Evolutionary conservation across 345 rosid genomes (phyloP).

Genomic region (Luvunga scandens): DNA sequence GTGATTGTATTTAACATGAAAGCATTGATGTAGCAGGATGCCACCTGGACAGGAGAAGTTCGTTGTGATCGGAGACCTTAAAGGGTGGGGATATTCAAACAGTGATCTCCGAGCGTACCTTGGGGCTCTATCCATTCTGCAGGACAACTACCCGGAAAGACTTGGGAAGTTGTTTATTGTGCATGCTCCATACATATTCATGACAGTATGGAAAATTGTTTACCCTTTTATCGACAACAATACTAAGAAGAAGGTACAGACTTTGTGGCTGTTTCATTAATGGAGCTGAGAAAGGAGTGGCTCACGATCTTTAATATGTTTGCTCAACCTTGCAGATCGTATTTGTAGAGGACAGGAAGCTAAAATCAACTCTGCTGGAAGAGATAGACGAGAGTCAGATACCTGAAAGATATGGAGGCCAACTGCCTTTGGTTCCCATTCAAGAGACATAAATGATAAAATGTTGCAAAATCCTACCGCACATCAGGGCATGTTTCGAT

Average conservation of each 20-base stretch:
- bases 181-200: slow-evolving; percentile 36
- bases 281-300: background rate
- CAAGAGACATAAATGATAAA: slow-evolving; percentile 4
- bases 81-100: slow-evolving; percentile 56
- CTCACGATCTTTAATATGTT: background rate
- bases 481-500: background rate
- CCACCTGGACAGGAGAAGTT: slow-evolving; percentile 42
- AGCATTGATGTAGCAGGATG: slow-evolving; percentile 28
- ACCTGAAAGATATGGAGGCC: slow-evolving; percentile 46
- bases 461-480: background rate
- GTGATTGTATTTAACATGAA: background rate
- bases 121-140: slow-evolving; percentile 36
- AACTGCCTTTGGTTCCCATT: slow-evolving; percentile 25
- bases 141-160: slow-evolving; percentile 55
- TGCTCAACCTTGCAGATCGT: slow-evolving; percentile 30
- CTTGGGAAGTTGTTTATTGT: slow-evolving; percentile 39
- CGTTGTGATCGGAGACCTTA: slow-evolving; percentile 40
- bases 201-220: slow-evolving; percentile 37
- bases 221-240: slow-evolving; percentile 41
- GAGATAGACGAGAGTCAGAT: slow-evolving; percentile 53
- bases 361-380: slow-evolving; percentile 43
- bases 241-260: slow-evolving; percentile 37
- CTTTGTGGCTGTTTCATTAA: background rate
- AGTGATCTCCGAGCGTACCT: slow-evolving; percentile 40
- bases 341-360: slow-evolving; percentile 38